A percentile compares a stretch with the other conserved stretches of the same genome.
Evolutionary conservation across 805 yeast genomes (phyloP).

Genomic region (Clavispora asparagi): DNA sequence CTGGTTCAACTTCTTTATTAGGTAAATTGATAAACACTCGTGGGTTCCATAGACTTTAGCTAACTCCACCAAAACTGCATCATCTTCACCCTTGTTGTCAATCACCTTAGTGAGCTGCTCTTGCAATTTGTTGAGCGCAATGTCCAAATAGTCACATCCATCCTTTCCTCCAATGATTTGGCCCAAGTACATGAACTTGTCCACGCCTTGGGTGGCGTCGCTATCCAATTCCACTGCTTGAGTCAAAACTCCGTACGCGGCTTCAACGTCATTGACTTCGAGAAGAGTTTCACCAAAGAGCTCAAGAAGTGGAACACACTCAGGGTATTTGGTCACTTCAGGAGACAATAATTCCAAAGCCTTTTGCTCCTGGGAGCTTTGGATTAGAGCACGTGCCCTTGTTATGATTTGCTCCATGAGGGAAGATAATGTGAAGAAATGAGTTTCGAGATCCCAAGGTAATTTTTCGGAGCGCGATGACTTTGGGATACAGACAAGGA

Average conservation of each 20-base stretch:
- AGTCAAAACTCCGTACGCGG: conserved; percentile 61
- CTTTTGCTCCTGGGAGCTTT: conserved; percentile 46
- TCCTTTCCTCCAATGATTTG: conserved; percentile 81
- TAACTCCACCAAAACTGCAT: conserved; percentile 21
- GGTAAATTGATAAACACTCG: conserved; percentile 23
- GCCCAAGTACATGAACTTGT: conserved; percentile 84
- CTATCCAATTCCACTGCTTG: conserved; percentile 68
- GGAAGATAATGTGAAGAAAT: neutral
- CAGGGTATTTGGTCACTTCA: conserved; percentile 24
- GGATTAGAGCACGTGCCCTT: conserved; percentile 41
- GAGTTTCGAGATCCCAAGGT: neutral
- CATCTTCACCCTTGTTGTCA: conserved; percentile 18
- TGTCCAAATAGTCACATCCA: conserved; percentile 59
- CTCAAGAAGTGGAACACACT: conserved; percentile 46
- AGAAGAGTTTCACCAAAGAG: conserved; percentile 70
- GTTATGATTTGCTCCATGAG: conserved; percentile 17
- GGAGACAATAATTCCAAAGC: conserved; percentile 48
- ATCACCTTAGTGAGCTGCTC: conserved; percentile 30
- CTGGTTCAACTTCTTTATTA: conserved; percentile 59
- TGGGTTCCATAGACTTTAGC: conserved; percentile 20
- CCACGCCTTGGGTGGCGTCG: conserved; percentile 59
- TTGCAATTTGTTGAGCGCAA: conserved; percentile 52
- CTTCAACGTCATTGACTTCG: conserved; percentile 75
- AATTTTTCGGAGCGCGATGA: conserved; percentile 1
- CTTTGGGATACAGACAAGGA: neutral